phyloP scores from a whole-genome alignment of 139 green algal genomes.

The Coelastrella sp. region DNA sequence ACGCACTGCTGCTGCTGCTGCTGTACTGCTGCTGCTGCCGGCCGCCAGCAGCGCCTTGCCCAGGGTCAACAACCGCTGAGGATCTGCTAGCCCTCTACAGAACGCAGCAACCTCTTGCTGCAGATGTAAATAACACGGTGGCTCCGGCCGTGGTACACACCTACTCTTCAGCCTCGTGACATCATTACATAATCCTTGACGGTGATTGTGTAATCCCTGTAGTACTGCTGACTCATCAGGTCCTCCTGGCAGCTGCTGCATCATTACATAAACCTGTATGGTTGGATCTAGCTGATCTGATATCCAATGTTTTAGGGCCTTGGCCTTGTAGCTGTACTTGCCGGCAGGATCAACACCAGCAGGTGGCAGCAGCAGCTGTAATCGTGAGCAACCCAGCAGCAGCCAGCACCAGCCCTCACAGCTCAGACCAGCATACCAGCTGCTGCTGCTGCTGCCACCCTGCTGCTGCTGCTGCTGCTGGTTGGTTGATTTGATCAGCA shows the following conservation, averaged over 20 bases:
- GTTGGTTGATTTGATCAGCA: neutral
- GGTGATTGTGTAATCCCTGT: neutral
- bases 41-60: constrained; percentile 26
- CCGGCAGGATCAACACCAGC: constrained; percentile 84
- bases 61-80: constrained; percentile 49
- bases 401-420: constrained; percentile 75
- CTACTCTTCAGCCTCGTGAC: constrained; percentile 53
- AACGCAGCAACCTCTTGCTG: constrained; percentile 65
- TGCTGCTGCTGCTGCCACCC: constrained; percentile 21
- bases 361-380: constrained; percentile 84
- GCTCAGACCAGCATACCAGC: constrained; percentile 20
- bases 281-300: constrained; percentile 55
- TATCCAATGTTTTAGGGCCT: constrained; percentile 54
- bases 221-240: constrained; percentile 59
- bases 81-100: constrained; percentile 38
- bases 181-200: constrained; percentile 11
- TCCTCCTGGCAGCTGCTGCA: constrained; percentile 72
- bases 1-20: constrained; percentile 34
- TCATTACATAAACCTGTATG: constrained; percentile 54
- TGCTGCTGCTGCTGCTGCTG: neutral
- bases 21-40: neutral
- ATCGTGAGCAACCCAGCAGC: constrained; percentile 79
- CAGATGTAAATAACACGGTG: constrained; percentile 77
- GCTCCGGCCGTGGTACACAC: constrained; percentile 78
- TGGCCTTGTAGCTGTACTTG: constrained; percentile 64